Base-by-base conservation (phyloP, 1,284 basidiomycete species). In the Ceratobasidium sp. region DNA sequence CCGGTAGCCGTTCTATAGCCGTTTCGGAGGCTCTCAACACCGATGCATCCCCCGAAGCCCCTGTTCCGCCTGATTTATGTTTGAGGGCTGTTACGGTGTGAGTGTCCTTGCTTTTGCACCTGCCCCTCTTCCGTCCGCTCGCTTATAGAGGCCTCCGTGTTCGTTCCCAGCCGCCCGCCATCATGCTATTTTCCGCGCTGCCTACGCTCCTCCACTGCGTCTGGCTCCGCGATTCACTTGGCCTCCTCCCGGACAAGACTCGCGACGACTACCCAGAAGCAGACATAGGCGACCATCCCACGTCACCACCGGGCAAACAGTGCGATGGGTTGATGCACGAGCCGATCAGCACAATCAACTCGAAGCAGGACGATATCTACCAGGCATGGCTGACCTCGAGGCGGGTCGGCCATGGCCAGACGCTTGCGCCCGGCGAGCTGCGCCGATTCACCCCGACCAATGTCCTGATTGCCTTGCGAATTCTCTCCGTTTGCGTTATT, bases 381-480 rank as follows among this genome's bases (percentile, higher is more conserved):
- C 73, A 75, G 62, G 73, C 73, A 38, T 75, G 73, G 73, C 50
- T 75, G 20, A 46, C 73, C 73, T 75, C 73, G 35, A 41, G 73
- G 52, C 73, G 66, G 16, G 62, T 55, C 44, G 62, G 73, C 33
- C 35, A 75, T 44, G 73, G 73, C 7, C 62, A 75, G 73, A 66
- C 73, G 35, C 88, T 92, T 79, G 86, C 90, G 66, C 90, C 93
- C 54, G 93, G 93, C 67, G 90, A 89, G 52, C 91, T 90, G 79
- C 89, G 93, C 54, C 86, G 87, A 38, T 81, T 94, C 75, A 90
- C 87, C 74, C 81, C 86, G 55, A 81, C 83, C 23, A 94, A 92
- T 82, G 80, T 89, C 62, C 84, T 82, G 66, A 86, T 92, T 44
- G 93, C 93, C 18, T 84, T 86, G 79, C 85, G 86, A 35, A 88